Conservation (phyloP, 495 filamentous ascomycete species). For the Aspergillus mulundensis region DNA sequence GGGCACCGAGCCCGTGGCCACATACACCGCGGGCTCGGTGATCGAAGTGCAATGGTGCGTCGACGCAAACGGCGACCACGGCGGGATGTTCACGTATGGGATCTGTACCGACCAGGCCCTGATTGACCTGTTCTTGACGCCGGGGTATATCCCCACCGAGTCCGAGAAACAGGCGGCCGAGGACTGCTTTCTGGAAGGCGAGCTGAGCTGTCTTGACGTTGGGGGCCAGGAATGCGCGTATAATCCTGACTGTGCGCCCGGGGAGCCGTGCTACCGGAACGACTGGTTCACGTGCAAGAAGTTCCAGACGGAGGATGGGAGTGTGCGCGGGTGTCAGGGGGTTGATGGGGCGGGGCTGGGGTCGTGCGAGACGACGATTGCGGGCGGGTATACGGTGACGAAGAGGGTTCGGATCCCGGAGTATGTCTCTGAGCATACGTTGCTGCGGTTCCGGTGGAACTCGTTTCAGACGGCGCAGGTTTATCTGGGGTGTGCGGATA, state of each 20-base stretch:
- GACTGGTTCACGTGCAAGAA: conserved; percentile 57
- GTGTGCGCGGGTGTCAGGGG: conserved; percentile 37
- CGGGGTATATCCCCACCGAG: conserved; percentile 46
- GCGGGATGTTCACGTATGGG: conserved; percentile 57
- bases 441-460: conserved; percentile 55
- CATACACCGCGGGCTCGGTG: conserved; percentile 41
- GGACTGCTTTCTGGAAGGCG: conserved; percentile 48
- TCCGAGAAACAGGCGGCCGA: conserved; percentile 54
- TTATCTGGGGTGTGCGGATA: conserved; percentile 54
- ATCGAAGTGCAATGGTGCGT: conserved; percentile 55
- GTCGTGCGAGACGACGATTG: conserved; percentile 49
- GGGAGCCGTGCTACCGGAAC: conserved; percentile 47
- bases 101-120: conserved; percentile 51
- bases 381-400: conserved; percentile 52
- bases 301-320: conserved; percentile 28
- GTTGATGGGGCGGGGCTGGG: conserved; percentile 44
- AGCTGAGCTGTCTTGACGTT: conserved; percentile 50
- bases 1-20: conserved; percentile 42
- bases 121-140: conserved; percentile 49
- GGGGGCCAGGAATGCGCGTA: conserved; percentile 48
- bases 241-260: conserved; percentile 46
- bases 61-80: conserved; percentile 57
- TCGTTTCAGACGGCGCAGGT: conserved; percentile 54
- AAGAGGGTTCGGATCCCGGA: conserved; percentile 52
- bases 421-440: conserved; percentile 43